Percentiles rank a stretch among this genome's conserved stretches.
phyloP scores from a whole-genome alignment of 441 rosid genomes.

The Gossypium davidsonii region DNA sequence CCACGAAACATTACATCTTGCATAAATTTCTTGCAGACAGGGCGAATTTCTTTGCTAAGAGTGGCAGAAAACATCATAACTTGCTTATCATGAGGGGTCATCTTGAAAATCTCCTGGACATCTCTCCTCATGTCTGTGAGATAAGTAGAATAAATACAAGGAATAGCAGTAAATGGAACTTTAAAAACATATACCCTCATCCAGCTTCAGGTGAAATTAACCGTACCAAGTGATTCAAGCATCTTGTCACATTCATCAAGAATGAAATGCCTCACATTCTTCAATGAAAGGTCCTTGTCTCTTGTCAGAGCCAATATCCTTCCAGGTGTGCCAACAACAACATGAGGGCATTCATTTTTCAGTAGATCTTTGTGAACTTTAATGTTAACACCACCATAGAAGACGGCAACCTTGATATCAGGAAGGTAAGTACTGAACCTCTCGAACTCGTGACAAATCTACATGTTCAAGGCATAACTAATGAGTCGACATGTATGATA shows the following conservation, averaged over 20 bases:
- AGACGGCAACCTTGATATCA: slow-evolving; percentile 86
- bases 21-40: slow-evolving; percentile 98
- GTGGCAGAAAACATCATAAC: slow-evolving; percentile 99
- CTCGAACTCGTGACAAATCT: slow-evolving; percentile 96
- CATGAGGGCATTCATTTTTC: slow-evolving; percentile 97
- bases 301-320: slow-evolving; percentile 83
- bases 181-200: neutral
- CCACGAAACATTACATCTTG: slow-evolving; percentile 89
- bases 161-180: neutral
- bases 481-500: neutral
- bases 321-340: slow-evolving; percentile 98
- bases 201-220: neutral
- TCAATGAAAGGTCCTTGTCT: slow-evolving; percentile 88
- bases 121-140: slow-evolving; percentile 77
- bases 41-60: slow-evolving; percentile 98
- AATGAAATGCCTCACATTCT: slow-evolving; percentile 98
- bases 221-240: slow-evolving; percentile 94
- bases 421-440: slow-evolving; percentile 90
- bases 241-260: slow-evolving; percentile 98
- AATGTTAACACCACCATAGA: slow-evolving; percentile 90
- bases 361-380: slow-evolving; percentile 81
- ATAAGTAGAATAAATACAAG: neutral
- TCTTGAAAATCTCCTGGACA: slow-evolving; percentile 94
- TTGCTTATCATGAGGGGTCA: slow-evolving; percentile 98
- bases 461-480: slow-evolving; percentile 7